Evolutionary conservation across 2,329 filamentous ascomycete genomes (phyloP), one percentile per base, ranked within the genome.

Genomic region (Diaporthe helianthi): DNA sequence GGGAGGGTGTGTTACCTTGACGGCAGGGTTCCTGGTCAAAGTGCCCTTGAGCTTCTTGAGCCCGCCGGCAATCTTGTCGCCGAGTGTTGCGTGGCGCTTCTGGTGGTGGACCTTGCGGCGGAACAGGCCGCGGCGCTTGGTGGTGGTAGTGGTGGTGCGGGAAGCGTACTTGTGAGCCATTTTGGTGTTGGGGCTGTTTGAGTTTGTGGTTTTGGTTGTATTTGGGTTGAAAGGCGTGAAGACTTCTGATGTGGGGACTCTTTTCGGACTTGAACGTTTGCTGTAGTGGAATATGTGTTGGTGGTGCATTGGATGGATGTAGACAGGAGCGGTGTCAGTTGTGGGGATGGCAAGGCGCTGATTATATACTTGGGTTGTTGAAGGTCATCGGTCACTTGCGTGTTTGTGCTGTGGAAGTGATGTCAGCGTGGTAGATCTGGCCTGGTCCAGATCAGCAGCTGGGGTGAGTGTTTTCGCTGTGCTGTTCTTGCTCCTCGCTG

Each of bases 61-160:
- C 0, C 92, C 92, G 22, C 93, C 93, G 61, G 87, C 90, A 74
- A 95, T 85, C 80, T 94, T 95, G 82, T 95, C 92, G 55, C 90
- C 90, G 73, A 94, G 82, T 47, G 85, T 87, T 3, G 88, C 85
- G 75, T 90, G 88, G 76, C 92, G 88, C 77, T 88, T 87, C 66
- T 93, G 91, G 77, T 91, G 89, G 71, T 88, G 86, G 15, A 71
- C 67, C 65, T 65, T 68, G 58, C 68, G 68, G 68, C 52, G 53
- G 69, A 73, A 72, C 41, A 73, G 70, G 44, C 73, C 69, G 49
- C 71, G 69, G 53, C 68, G 72, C 54, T 78, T 78, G 58, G 75
- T 77, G 74, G 65, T 75, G 75, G 55, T 78, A 55, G 75, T 77
- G 74, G 65, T 75, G 75, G 55, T 74, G 64, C 69, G 58, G 49